Evolutionary conservation across 164 flowering plant species (phyloP), one percentile per base, ranked within the genome.

Genomic region (Macadamia tetraphylla): DNA sequence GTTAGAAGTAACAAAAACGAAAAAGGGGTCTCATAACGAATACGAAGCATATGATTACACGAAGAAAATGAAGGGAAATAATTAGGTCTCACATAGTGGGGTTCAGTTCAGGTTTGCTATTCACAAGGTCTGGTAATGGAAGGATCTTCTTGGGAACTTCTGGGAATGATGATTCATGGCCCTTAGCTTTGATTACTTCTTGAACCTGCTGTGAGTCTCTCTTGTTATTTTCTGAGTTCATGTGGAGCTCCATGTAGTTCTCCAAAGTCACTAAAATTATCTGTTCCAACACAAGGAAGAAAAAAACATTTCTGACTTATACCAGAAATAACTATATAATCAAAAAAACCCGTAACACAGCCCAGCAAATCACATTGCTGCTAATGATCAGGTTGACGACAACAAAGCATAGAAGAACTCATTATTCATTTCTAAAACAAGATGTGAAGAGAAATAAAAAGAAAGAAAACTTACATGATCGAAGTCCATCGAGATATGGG

Each of bases 401-500:
- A 64, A 60, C 1, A 35, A 46, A 44, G 14, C 65, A 29, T 18
- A 17, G 11, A 14, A 0, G 31, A 43, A 17, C 65, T 30, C 31
- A 11, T 62, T 40, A 40, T 17, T 43, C 51, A 46, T 46, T 8
- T 46, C 51, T 46, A 46, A 46, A 4, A 46, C 51, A 8, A 11
- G 13, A 43, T 9, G 13, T 44, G 11, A 14, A 57, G 15, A 30
- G 43, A 35, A 58, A 65, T 29, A 63, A 9, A 23, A 56, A 60
- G 29, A 58, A 61, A 74, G 69, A 49, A 42, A 58, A 69, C 97
- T 86, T 81, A 92, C 97, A 59, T 75, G 80, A 70, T 88, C 92
- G 64, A 92, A 85, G 70, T 92, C 94, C 89, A 85, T 81, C 59
- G 92, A 85, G 7, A 92, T 79, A 66, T 92, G 94, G 13, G 94